Base-by-base conservation (phyloP, 1,284 basidiomycete genomes). In the Nidula niveotomentosa region DNA sequence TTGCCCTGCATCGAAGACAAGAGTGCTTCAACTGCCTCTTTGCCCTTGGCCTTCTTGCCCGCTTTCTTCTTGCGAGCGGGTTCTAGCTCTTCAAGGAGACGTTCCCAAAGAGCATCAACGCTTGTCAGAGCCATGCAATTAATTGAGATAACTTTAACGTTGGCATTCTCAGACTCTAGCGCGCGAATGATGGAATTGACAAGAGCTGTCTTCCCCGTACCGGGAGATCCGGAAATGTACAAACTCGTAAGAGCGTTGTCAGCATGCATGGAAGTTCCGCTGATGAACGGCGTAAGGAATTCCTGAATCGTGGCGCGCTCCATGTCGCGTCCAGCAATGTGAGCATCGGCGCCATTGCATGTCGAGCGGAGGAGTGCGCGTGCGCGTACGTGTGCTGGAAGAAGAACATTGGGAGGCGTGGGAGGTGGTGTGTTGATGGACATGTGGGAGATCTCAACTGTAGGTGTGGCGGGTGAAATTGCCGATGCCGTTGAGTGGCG, bases 131-230 rank as follows among this genome's bases (percentile, higher is more conserved):
- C 84, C 88, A 93, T 91, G 67, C 91, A 93, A 61, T 93, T 93
- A 58, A 93, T 72, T 47, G 76, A 75, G 23, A 90, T 63, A 13
- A 87, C 70, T 54, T 76, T 79, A 45, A 81, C 66, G 18, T 63
- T 56, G 23, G 45, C 43, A 18, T 73, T 63, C 23, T 76, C 71
- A 10, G 69, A 65, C 8, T 74, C 67, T 18, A 78, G 56, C 3
- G 71, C 68, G 36, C 76, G 69, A 30, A 93, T 66, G 48, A 91
- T 72, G 4, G 81, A 74, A 63, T 88, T 89, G 36, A 93, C 83
- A 8, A 93, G 74, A 0, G 90, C 91, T 1, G 91, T 93, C 73
- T 93, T 93, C 33, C 90, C 91, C 5, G 89, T 90, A 1, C 90
- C 91, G 12, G 91, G 90, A 0, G 88, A 78, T 34, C 90, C 90